These are phyloP conservation scores for Phytophthora pluvialis DNA, from an alignment of 352 stramenopile species.

Conservation along the genomic window DNA sequence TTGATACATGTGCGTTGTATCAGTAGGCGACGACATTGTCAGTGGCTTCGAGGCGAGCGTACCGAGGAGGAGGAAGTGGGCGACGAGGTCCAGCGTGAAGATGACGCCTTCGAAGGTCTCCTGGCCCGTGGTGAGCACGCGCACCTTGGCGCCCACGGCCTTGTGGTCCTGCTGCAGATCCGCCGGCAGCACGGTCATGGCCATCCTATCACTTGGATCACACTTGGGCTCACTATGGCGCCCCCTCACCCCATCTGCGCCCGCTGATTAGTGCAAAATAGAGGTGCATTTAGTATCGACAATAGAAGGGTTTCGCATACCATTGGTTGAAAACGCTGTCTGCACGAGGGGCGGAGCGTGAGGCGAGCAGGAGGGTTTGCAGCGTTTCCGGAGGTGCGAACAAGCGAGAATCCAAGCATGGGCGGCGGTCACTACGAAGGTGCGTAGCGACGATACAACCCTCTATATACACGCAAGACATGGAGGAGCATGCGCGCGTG, in stretches of 20 bases:
- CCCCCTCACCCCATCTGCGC: not conserved
- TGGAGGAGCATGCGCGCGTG: not conserved
- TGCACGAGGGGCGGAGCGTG: slow-evolving; percentile 26
- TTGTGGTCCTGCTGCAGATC: slow-evolving; percentile 71
- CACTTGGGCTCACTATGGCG: slow-evolving; percentile 19
- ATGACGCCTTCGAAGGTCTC: slow-evolving; percentile 73
- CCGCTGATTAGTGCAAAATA: slow-evolving; percentile 16
- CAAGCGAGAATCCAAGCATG: slow-evolving; percentile 55
- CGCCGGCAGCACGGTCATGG: slow-evolving; percentile 52
- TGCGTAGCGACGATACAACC: slow-evolving; percentile 17
- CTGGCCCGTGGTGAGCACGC: slow-evolving; percentile 56
- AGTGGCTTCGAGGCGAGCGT: slow-evolving; percentile 7
- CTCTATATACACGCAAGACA: not conserved
- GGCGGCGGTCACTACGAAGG: slow-evolving; percentile 75
- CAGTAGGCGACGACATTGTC: not conserved
- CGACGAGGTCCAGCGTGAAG: slow-evolving; percentile 80
- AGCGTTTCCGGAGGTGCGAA: slow-evolving; percentile 50
- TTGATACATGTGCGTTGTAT: not conserved
- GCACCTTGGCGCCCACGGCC: slow-evolving; percentile 66
- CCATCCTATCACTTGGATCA: slow-evolving; percentile 29
- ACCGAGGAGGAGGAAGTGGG: slow-evolving; percentile 86
- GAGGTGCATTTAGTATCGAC: not conserved
- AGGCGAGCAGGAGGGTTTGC: slow-evolving; percentile 25
- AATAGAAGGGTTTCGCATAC: not conserved
- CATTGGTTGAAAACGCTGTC: slow-evolving; percentile 8